phyloP scores from a whole-genome alignment of 2,329 filamentous ascomycete species.

The Colletotrichum brevisporum region DNA sequence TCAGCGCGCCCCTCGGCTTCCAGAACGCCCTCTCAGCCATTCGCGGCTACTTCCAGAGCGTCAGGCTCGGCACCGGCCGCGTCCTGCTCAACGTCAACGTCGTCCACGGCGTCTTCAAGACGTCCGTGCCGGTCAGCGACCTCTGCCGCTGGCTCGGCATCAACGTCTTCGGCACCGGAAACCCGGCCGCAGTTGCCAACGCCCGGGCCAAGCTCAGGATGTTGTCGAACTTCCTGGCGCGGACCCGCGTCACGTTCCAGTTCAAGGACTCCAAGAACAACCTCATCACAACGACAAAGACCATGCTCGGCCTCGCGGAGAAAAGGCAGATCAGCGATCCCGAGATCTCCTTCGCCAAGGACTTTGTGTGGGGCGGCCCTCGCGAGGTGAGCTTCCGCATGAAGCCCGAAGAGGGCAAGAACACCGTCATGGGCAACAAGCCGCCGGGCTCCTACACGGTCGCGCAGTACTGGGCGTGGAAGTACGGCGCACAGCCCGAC shows the following conservation, averaged over 20 bases:
- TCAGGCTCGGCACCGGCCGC: conserved; percentile 66
- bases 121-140: conserved; percentile 51
- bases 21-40: conserved; percentile 56
- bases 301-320: conserved; percentile 47
- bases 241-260: conserved; percentile 55
- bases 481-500: conserved; percentile 37
- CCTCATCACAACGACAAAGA: conserved; percentile 41
- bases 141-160: conserved; percentile 28
- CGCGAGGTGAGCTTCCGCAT: conserved; percentile 51
- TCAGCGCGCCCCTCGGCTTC: conserved; percentile 46
- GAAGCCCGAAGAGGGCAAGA: conserved; percentile 39
- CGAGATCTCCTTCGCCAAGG: conserved; percentile 9
- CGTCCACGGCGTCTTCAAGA: conserved; percentile 66
- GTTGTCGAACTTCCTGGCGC: conserved; percentile 55
- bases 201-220: conserved; percentile 43
- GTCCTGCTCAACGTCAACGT: conserved; percentile 70
- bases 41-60: conserved; percentile 70
- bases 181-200: not conserved
- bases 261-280: conserved; percentile 45
- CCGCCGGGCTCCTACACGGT: conserved; percentile 52
- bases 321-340: conserved; percentile 8
- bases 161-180: conserved; percentile 30
- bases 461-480: conserved; percentile 59
- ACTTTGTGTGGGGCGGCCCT: conserved; percentile 43
- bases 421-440: conserved; percentile 39